Percentiles rank a stretch among this genome's conserved stretches.
phyloP scores from a whole-genome alignment of 2,329 filamentous ascomycete genomes.

The Aspergillus tubingensis region DNA sequence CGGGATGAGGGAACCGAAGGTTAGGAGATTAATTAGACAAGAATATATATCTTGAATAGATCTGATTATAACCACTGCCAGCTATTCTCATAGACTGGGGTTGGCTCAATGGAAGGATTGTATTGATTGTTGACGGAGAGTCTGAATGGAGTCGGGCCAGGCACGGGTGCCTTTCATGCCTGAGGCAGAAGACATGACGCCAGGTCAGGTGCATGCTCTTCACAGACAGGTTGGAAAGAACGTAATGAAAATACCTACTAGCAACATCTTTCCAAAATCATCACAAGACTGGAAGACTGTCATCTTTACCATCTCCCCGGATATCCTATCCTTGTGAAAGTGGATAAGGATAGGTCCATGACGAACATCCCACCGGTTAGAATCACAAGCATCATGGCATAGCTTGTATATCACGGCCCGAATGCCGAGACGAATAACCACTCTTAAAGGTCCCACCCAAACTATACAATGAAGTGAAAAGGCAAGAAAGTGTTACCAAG shows the following conservation, averaged over 20 bases:
- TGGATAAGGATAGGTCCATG: not conserved
- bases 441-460: not conserved
- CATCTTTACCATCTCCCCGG: not conserved
- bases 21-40: not conserved
- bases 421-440: not conserved
- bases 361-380: not conserved
- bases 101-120: not conserved
- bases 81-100: not conserved
- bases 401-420: not conserved
- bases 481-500: not conserved
- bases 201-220: slow-evolving; percentile 31
- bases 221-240: not conserved
- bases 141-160: slow-evolving; percentile 11
- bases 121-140: slow-evolving; percentile 22
- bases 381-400: not conserved
- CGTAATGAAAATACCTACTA: not conserved
- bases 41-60: not conserved
- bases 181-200: slow-evolving; percentile 35
- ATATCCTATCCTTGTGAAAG: not conserved
- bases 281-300: not conserved
- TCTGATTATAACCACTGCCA: not conserved
- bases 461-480: not conserved
- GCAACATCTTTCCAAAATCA: not conserved
- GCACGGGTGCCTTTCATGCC: slow-evolving; percentile 20
- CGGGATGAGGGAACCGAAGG: not conserved